Evolutionary conservation across 2,329 filamentous ascomycete species (phyloP).

Genomic region (Fonsecaea monophora): DNA sequence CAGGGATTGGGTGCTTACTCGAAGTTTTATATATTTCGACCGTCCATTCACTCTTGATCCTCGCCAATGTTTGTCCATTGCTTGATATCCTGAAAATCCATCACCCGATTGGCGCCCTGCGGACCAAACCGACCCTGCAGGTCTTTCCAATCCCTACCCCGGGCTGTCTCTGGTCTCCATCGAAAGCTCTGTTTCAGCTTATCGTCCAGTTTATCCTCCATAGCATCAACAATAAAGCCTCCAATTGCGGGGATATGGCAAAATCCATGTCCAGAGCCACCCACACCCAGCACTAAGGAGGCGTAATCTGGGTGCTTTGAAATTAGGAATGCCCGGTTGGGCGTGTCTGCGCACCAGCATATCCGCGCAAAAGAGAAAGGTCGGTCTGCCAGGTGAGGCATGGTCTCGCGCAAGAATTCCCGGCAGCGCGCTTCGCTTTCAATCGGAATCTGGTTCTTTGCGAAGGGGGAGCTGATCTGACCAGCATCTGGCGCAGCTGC

Average conservation of each 20-base stretch:
- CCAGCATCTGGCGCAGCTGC: constrained; percentile 38
- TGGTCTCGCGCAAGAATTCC: constrained; percentile 58
- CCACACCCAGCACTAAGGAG: constrained; percentile 57
- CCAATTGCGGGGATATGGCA: constrained; percentile 62
- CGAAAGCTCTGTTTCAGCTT: constrained; percentile 53
- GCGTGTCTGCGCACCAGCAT: constrained; percentile 65
- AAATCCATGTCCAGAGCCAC: constrained; percentile 61
- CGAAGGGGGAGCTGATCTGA: constrained; percentile 50
- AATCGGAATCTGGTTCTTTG: constrained; percentile 53
- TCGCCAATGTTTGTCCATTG: constrained; percentile 47
- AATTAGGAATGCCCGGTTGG: constrained; percentile 62
- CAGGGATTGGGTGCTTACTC: neutral
- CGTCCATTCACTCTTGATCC: neutral
- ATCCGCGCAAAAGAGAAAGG: constrained; percentile 59
- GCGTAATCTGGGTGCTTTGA: constrained; percentile 55
- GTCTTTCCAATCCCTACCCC: constrained; percentile 55
- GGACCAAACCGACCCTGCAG: constrained; percentile 57
- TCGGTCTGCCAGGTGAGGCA: constrained; percentile 60
- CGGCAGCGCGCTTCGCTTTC: constrained; percentile 57
- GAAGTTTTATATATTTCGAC: neutral
- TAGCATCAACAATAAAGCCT: constrained; percentile 56
- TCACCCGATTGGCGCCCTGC: constrained; percentile 53
- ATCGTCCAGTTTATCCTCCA: constrained; percentile 55
- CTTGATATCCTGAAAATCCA: constrained; percentile 56
- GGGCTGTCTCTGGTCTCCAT: constrained; percentile 61